Conservation (phyloP, 1,284 basidiomycete species). For the Ustilago shanxiensis region DNA sequence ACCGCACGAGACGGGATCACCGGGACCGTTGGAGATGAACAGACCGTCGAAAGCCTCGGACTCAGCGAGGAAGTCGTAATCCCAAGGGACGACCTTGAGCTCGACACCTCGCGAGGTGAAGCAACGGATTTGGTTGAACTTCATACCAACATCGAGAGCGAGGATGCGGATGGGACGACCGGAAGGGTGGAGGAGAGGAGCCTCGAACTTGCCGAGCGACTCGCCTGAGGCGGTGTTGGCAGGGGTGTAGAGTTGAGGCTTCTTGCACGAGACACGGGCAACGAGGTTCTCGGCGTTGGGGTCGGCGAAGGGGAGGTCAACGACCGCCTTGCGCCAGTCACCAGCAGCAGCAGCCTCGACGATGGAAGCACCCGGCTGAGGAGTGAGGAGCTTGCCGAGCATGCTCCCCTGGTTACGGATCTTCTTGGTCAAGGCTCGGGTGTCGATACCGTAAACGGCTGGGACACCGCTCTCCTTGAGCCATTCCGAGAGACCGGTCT, state of each 20-base stretch:
- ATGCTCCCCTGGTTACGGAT: constrained; percentile 94
- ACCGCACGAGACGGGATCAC: constrained; percentile 84
- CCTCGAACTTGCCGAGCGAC: constrained; percentile 70
- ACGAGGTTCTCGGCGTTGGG: constrained; percentile 93
- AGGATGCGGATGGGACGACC: constrained; percentile 84
- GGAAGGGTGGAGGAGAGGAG: constrained; percentile 79
- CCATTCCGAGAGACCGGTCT: constrained; percentile 89
- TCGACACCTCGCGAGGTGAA: constrained; percentile 93
- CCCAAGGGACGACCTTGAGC: constrained; percentile 97
- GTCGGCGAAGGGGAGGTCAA: constrained; percentile 86
- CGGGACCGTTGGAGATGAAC: constrained; percentile 98
- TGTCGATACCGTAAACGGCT: constrained; percentile 96
- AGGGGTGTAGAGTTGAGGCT: constrained; percentile 78
- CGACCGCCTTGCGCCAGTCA: constrained; percentile 84
- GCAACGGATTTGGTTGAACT: constrained; percentile 98
- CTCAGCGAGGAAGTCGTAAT: constrained; percentile 84
- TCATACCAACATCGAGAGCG: constrained; percentile 98
- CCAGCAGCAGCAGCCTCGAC: constrained; percentile 49
- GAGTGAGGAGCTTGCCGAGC: constrained; percentile 74
- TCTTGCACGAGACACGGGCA: constrained; percentile 82
- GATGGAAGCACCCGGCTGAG: constrained; percentile 57
- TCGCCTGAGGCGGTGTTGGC: constrained; percentile 69
- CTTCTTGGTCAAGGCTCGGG: constrained; percentile 94
- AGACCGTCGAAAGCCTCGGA: constrained; percentile 91
- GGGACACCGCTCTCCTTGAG: constrained; percentile 94